phyloP scores from a whole-genome alignment of 129 eudicot species.

The carrot (Daucus carota) region DNA sequence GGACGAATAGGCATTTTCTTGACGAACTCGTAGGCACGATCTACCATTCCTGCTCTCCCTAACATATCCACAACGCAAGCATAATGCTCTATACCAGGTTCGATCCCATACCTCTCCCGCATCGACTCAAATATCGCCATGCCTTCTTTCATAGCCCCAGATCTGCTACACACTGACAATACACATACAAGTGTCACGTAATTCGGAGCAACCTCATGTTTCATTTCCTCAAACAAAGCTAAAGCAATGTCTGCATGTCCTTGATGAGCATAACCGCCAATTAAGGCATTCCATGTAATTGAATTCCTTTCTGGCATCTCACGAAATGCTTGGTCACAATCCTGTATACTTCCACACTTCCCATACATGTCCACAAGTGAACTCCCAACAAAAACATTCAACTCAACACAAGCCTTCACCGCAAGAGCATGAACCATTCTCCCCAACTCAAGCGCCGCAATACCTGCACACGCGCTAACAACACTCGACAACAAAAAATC shows the following conservation, averaged over 20 bases:
- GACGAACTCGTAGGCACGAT: constrained; percentile 56
- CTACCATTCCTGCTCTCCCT: constrained; percentile 73
- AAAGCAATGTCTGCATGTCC: constrained; percentile 63
- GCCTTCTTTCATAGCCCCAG: constrained; percentile 56
- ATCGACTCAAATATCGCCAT: constrained; percentile 56
- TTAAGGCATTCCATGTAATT: constrained; percentile 65
- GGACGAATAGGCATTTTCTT: constrained; percentile 45
- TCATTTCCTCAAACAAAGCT: constrained; percentile 50
- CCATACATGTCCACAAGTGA: constrained; percentile 93
- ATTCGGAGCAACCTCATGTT: constrained; percentile 39
- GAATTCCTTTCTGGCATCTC: constrained; percentile 46
- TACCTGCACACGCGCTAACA: constrained; percentile 72
- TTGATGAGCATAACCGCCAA: constrained; percentile 71
- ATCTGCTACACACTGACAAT: constrained; percentile 70
- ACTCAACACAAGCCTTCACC: constrained; percentile 60
- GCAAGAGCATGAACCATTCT: constrained; percentile 52
- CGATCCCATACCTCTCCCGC: constrained; percentile 47
- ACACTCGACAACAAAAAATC: constrained; percentile 63
- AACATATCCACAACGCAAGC: constrained; percentile 83
- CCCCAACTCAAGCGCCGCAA: constrained; percentile 64
- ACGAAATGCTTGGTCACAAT: constrained; percentile 48
- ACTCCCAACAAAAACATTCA: constrained; percentile 63
- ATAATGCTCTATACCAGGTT: constrained; percentile 69
- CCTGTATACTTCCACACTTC: constrained; percentile 68
- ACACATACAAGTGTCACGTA: constrained; percentile 72